Evolutionary conservation across 2,329 filamentous ascomycete species (phyloP), one percentile per base, ranked within the genome.

Genomic region (Fusarium brevicatenulatum): DNA sequence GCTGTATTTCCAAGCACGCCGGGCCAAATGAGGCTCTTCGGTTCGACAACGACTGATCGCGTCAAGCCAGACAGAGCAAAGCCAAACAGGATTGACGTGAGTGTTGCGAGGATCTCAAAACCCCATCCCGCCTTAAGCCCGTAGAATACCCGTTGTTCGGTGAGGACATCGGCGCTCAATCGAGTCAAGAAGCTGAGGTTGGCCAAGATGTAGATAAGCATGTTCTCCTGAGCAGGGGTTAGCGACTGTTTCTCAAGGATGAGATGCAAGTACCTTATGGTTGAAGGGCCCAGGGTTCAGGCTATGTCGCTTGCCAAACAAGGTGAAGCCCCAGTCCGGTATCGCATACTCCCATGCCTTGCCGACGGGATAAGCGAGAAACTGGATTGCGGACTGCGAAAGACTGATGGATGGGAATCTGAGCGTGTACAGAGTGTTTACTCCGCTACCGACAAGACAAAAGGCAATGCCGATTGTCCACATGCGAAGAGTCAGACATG

Each of bases 121-220:
- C 85, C 85, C 68, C 84, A 86, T 7, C 85, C 81, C 1, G 83
- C 81, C 3, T 82, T 80, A 54, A 85, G 79, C 8, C 82, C 79
- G 58, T 86, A 86, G 60, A 84, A 86, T 74, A 85, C 68, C 11
- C 80, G 76, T 56, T 81, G 80, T 50, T 81, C 80, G 2, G 79
- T 81, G 36, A 81, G 71, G 15, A 80, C 80, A 32, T 81, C 80
- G 9, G 80, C 80, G 32, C 80, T 81, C 13, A 81, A 71, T n/a
- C 80, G 75, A 5, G 79, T 81, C 23, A 83, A 80, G 58, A 85
- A 85, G 19, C 83, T 86, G 3, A 86, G 83, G 77, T 91, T 90
- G 53, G 90, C 87, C 81, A 88, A 84, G 65, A 88, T 86, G 62
- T 85, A 85, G 57, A 89, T 86, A 21, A 89, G 80, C 77, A 87